Conservation (phyloP, 2,329 filamentous ascomycete species). For the Fusarium stilboides region DNA sequence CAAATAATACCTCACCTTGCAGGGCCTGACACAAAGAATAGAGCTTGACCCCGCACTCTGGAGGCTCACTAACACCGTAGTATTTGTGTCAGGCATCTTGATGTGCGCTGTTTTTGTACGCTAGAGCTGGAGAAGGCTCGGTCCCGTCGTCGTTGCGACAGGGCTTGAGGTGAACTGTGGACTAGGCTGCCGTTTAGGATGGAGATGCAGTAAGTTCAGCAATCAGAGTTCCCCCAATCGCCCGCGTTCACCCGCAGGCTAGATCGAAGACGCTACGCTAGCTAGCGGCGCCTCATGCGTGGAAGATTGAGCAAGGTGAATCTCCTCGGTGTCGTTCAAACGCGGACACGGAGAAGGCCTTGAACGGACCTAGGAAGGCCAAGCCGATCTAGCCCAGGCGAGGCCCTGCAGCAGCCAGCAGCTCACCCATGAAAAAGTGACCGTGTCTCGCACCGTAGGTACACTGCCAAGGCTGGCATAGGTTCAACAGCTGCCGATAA, state of each 20-base stretch:
- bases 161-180: constrained; percentile 22
- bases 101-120: constrained; percentile 26
- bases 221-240: constrained; percentile 24
- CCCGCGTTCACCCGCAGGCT: constrained; percentile 48
- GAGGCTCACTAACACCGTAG: background rate
- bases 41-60: background rate
- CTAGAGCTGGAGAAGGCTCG: constrained; percentile 19
- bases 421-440: constrained; percentile 23
- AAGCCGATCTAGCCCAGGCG: constrained; percentile 47
- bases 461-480: constrained; percentile 44
- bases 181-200: constrained; percentile 37
- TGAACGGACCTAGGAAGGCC: constrained; percentile 33
- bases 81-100: constrained; percentile 34
- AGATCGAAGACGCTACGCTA: constrained; percentile 34
- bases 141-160: constrained; percentile 31
- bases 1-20: constrained; percentile 30
- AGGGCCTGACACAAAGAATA: constrained; percentile 31
- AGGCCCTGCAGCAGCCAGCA: constrained; percentile 41
- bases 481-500: constrained; percentile 50
- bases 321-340: constrained; percentile 32
- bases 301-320: constrained; percentile 29
- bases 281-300: constrained; percentile 45
- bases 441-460: constrained; percentile 40
- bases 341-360: constrained; percentile 32
- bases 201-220: constrained; percentile 26